Base-by-base conservation (phyloP, 495 filamentous ascomycete species). In the Xylaria scruposa region DNA sequence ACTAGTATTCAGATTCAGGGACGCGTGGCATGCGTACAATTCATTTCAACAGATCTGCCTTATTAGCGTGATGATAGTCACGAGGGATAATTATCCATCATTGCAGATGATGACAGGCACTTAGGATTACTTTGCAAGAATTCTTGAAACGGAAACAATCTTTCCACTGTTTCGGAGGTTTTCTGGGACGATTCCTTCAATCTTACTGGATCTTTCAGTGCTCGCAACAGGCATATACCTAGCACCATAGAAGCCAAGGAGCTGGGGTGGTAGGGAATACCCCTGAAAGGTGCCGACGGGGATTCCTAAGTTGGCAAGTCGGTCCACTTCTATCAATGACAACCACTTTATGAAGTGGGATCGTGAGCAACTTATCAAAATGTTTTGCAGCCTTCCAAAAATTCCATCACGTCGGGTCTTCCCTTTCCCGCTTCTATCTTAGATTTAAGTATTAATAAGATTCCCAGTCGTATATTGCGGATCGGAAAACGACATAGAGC, bases 121-220 rank as follows among this genome's bases (percentile, higher is more conserved):
- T 29, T 12, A 10, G 31, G 33, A 36, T 38, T 60, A 21, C 58
- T 60, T 36, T n/a, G 33, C 49, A 42, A 56, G 15, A 67, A 54
- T 54, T 67, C 65, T 67, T 67, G 65, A 67, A 67, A 67, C 65
- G 56, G 49, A 56, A 56, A 56, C 33, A 42, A 36, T 33, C 49
- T 42, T 33, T 66, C 7, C 46, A 38, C 26, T 51, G 63, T 53
- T 67, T 67, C 65, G 49, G 49, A 51, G 63, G 12, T 67, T 67
- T 67, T 56, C 33, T 56, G 65, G 29, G 49, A 40, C 65, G 49
- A 33, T 19, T 40, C 29, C 47, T 54, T 26, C 44, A 56, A 54
- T 67, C 65, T 67, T 19, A 67, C 33, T 67, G 65, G 65, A 13
- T 40, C 49, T 8, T 67, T 13, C 65, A 26, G 47, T 13, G 62